phyloP scores from a whole-genome alignment of 1,284 basidiomycete genomes.

The Spongispora temasekensis region DNA sequence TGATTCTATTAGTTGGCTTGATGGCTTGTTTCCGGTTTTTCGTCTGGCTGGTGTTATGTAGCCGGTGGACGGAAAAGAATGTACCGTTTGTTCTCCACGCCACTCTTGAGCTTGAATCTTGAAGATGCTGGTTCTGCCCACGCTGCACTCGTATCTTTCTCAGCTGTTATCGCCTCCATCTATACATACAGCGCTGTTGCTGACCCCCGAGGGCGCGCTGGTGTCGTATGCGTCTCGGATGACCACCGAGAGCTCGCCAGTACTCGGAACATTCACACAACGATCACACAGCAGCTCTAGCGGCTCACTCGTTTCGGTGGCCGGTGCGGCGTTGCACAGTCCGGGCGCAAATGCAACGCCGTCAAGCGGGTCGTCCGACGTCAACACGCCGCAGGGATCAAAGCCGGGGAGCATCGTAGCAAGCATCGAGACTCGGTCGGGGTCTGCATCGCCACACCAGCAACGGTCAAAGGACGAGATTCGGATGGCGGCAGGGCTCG shows the following conservation, averaged over 20 bases:
- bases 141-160: conserved; percentile 28
- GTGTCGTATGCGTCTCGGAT: conserved; percentile 35
- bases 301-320: conserved; percentile 10
- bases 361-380: conserved; percentile 15
- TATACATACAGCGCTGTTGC: conserved; percentile 33
- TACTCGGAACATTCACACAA: background rate
- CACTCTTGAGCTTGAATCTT: background rate
- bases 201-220: conserved; percentile 34
- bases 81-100: conserved; percentile 24
- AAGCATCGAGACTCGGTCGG: conserved; percentile 10
- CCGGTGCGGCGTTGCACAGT: conserved; percentile 2
- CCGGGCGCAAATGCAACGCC: conserved; percentile 18
- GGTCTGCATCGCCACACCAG: background rate
- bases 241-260: conserved; percentile 8
- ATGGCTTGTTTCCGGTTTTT: conserved; percentile 22
- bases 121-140: conserved; percentile 33
- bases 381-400: conserved; percentile 41
- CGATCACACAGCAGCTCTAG: conserved; percentile 11
- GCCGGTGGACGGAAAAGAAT: conserved; percentile 20
- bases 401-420: conserved; percentile 15
- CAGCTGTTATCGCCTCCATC: conserved; percentile 31
- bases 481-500: conserved; percentile 67
- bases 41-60: conserved; percentile 3
- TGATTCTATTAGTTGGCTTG: conserved; percentile 12
- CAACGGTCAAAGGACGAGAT: conserved; percentile 68